Evolutionary conservation across 768 basidiomycete genomes (phyloP).

Genomic region (Guyanaporus albipodus): DNA sequence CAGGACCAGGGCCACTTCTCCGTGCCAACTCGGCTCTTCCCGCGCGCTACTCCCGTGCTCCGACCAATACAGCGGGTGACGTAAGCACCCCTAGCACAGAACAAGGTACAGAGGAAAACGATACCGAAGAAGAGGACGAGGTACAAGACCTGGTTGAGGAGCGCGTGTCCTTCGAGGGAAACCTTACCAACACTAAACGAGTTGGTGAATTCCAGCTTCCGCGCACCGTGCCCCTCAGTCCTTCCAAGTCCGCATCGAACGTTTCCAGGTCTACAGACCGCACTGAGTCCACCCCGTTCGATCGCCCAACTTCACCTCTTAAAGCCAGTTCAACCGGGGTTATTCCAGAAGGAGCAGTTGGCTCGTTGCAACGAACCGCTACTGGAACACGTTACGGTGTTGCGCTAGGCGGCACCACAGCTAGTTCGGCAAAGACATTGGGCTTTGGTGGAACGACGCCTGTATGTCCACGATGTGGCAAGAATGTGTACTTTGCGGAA

Average conservation of each 20-base stretch:
- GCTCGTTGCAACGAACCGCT: slow-evolving; percentile 38
- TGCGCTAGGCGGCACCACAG: slow-evolving; percentile 44
- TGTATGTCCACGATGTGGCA: slow-evolving; percentile 61
- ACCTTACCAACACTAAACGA: slow-evolving; percentile 45
- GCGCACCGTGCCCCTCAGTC: slow-evolving; percentile 51
- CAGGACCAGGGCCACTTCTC: slow-evolving; percentile 33
- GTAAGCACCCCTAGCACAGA: slow-evolving; percentile 1
- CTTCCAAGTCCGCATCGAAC: slow-evolving; percentile 24
- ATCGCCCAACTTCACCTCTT: slow-evolving; percentile 20
- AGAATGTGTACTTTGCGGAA: slow-evolving; percentile 84
- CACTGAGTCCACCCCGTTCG: slow-evolving; percentile 10
- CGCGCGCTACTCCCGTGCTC: slow-evolving; percentile 31
- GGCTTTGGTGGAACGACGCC: slow-evolving; percentile 51
- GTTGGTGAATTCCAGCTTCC: slow-evolving; percentile 44
- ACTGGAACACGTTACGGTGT: slow-evolving; percentile 70
- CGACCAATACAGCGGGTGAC: slow-evolving; percentile 13
- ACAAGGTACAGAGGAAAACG: slow-evolving; percentile 24
- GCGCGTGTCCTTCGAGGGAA: slow-evolving; percentile 22
- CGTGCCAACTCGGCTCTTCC: slow-evolving; percentile 41
- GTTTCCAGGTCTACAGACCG: slow-evolving; percentile 3
- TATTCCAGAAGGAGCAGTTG: slow-evolving; percentile 4
- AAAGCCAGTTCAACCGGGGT: slow-evolving; percentile 25
- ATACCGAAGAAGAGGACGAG: slow-evolving; percentile 24
- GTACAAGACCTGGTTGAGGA: slow-evolving; percentile 29
- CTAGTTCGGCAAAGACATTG: slow-evolving; percentile 46